Percentiles rank a stretch among this genome's conserved stretches.
Conservation (phyloP, 345 rosid genomes). For the Moricandia arvensis region DNA sequence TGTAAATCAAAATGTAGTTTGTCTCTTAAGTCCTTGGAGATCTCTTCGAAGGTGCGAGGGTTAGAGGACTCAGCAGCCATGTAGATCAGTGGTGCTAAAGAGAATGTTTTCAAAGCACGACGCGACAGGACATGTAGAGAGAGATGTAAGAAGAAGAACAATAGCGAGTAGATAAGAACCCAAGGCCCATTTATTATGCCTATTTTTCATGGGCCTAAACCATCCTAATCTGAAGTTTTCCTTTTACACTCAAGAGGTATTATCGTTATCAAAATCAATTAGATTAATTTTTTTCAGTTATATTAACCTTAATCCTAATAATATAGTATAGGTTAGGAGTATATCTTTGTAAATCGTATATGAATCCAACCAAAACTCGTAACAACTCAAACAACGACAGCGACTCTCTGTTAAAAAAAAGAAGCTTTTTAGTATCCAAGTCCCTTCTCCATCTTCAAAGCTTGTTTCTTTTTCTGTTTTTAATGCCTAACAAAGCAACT, state of each 20-base stretch:
- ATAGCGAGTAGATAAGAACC: background rate
- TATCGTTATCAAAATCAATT: no score
- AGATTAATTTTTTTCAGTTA: no score
- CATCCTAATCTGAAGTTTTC: background rate
- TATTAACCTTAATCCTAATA: no score
- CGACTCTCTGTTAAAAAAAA: no score
- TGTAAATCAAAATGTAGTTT: background rate
- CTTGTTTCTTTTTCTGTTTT: background rate
- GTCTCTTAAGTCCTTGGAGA: slow-evolving; percentile 58
- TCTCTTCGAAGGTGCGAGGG: slow-evolving; percentile 79
- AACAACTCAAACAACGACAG: no score
- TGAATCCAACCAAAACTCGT: no score
- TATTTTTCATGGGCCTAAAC: slow-evolving; percentile 20
- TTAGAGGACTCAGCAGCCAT: slow-evolving; percentile 49
- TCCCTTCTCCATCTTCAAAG: no score
- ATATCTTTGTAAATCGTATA: no score
- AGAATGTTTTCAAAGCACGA: slow-evolving; percentile 24
- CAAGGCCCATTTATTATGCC: background rate
- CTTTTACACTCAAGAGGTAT: no score
- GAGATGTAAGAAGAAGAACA: no score
- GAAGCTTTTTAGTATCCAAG: no score
- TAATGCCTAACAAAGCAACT: background rate
- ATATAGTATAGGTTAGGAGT: no score
- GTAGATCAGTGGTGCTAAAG: slow-evolving; percentile 20
- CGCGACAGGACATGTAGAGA: background rate